These are phyloP conservation scores for Insectozyma bohioensis DNA, from an alignment of 1,139 yeast genomes.

Conservation along the genomic window DNA sequence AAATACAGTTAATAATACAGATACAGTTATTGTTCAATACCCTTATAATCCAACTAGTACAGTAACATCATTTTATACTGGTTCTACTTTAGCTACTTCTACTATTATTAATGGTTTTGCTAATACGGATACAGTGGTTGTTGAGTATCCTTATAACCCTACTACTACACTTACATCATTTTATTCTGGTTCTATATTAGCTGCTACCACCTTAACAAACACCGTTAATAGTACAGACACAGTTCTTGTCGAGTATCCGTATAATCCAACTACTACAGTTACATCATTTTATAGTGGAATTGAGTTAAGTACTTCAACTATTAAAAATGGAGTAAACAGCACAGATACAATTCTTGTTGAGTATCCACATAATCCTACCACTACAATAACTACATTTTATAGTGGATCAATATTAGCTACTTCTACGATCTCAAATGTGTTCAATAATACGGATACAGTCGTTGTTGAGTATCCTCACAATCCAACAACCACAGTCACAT, in stretches of 20 bases:
- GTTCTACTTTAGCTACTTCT: constrained; percentile 6
- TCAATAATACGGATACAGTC: constrained; percentile 18
- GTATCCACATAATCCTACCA: constrained; percentile 17
- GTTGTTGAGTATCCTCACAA: constrained; percentile 18
- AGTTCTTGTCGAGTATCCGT: constrained; percentile 13
- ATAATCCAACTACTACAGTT: constrained; percentile 9
- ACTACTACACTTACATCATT: constrained; percentile 9
- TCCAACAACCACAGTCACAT: constrained; percentile 13
- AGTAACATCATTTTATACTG: constrained; percentile 12
- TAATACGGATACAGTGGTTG: constrained; percentile 14
- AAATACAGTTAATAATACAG: constrained; percentile 13
- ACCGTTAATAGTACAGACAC: constrained; percentile 7
- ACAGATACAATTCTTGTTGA: constrained; percentile 20
- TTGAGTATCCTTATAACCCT: constrained; percentile 17
- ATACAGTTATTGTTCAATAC: constrained; percentile 17
- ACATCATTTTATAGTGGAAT: constrained; percentile 10
- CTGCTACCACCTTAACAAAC: constrained; percentile 6
- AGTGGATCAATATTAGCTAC: constrained; percentile 7
- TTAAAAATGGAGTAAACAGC: constrained; percentile 11
- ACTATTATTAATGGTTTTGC: constrained; percentile 10
- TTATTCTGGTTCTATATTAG: not conserved
- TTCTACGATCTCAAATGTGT: constrained; percentile 12
- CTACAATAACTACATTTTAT: constrained; percentile 13
- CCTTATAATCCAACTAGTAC: constrained; percentile 15
- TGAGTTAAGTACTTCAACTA: constrained; percentile 12